Evolutionary conservation across 495 filamentous ascomycete genomes (phyloP).

Genomic region (Penicillium desertorum): DNA sequence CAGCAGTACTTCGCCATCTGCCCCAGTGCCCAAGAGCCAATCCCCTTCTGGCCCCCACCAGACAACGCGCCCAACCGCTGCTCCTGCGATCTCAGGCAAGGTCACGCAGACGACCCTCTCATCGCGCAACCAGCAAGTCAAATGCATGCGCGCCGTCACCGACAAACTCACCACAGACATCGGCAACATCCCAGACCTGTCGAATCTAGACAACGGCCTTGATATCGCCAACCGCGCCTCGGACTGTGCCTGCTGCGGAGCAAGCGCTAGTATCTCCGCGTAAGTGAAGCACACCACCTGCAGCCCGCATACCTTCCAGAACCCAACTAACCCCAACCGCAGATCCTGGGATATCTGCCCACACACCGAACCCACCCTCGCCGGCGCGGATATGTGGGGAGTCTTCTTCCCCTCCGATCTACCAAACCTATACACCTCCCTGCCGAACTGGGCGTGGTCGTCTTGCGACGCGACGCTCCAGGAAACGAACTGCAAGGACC

Average conservation of each 20-base stretch:
- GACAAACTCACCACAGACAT: conserved; percentile 16
- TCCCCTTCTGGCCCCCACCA: conserved; percentile 38
- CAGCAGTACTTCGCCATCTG: conserved; percentile 35
- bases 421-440: conserved; percentile 27
- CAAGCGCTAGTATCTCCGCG: conserved; percentile 33
- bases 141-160: conserved; percentile 26
- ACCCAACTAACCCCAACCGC: background rate
- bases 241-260: conserved; percentile 32
- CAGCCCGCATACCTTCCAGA: background rate
- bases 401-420: conserved; percentile 28
- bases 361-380: conserved; percentile 25
- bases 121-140: conserved; percentile 25
- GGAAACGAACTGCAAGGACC: conserved; percentile 13
- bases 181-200: conserved; percentile 15
- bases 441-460: conserved; percentile 26
- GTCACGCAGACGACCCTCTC: conserved; percentile 25
- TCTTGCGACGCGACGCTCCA: conserved; percentile 26
- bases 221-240: conserved; percentile 23
- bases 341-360: conserved; percentile 33
- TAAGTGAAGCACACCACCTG: conserved; percentile 10
- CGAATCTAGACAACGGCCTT: conserved; percentile 15
- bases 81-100: conserved; percentile 35
- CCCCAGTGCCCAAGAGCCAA: conserved; percentile 28
- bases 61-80: conserved; percentile 34
- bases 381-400: conserved; percentile 31